Conservation (phyloP, 2,329 filamentous ascomycete genomes). For the Cladorrhinum sp. region DNA sequence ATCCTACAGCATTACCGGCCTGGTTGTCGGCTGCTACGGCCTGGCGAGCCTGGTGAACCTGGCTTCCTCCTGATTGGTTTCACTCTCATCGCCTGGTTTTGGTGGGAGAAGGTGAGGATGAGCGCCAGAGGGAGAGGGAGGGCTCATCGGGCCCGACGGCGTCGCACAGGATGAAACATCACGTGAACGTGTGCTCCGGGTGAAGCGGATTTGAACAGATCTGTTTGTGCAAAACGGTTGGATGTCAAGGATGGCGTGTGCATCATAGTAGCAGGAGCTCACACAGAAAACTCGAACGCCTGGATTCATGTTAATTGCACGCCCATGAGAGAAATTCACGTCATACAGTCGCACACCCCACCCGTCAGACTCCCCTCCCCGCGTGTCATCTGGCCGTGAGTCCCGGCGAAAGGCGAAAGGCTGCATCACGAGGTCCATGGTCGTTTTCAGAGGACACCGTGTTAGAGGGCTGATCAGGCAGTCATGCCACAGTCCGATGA, state of each 20-base stretch:
- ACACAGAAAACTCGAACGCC: neutral
- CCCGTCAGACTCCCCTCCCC: neutral
- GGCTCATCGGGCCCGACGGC: neutral
- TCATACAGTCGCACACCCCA: constrained; percentile 3
- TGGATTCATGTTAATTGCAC: neutral
- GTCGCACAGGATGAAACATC: neutral
- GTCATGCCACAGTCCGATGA: neutral
- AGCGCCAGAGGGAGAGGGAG: neutral
- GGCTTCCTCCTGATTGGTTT: neutral
- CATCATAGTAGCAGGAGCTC: neutral
- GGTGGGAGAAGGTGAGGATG: too few species aligned
- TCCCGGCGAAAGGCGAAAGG: neutral
- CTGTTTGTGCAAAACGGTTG: neutral
- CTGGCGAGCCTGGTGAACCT: neutral
- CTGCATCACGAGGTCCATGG: neutral
- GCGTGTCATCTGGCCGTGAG: neutral
- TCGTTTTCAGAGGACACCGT: neutral
- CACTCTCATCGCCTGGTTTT: neutral
- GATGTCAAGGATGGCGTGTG: neutral
- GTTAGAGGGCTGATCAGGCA: neutral
- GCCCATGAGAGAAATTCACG: neutral
- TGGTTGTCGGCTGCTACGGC: constrained; percentile 1
- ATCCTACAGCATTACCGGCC: neutral
- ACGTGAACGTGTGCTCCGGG: neutral
- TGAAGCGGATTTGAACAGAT: neutral